Evolutionary conservation across 441 rosid species (phyloP).

Genomic region (Raphanus hybrid): DNA sequence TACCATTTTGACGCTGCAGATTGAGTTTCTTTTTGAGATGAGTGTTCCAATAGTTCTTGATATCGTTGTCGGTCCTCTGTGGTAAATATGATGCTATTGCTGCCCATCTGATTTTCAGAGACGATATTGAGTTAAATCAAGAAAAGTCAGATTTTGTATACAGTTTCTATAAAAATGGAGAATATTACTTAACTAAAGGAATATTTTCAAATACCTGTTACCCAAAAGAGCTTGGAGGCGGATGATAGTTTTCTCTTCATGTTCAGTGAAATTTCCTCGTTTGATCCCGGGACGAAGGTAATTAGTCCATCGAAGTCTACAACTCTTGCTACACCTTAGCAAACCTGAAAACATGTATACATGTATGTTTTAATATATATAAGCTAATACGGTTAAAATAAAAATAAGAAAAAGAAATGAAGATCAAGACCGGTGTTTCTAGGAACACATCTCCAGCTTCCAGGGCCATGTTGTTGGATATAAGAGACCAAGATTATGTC

Average conservation of each 20-base stretch:
- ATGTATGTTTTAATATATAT: neutral
- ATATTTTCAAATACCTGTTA: constrained; percentile 63
- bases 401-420: neutral
- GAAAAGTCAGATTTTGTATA: neutral
- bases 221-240: constrained; percentile 97
- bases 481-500: constrained; percentile 93
- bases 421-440: constrained; percentile 66
- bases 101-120: constrained; percentile 77
- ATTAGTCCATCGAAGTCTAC: constrained; percentile 98
- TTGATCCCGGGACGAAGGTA: constrained; percentile 95
- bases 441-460: constrained; percentile 97
- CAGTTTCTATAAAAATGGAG: neutral
- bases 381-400: constrained; percentile 6
- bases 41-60: constrained; percentile 97
- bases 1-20: constrained; percentile 52
- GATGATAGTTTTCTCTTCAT: constrained; percentile 93
- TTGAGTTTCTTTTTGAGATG: constrained; percentile 90
- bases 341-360: constrained; percentile 56
- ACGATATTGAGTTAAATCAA: neutral
- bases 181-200: neutral
- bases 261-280: constrained; percentile 88
- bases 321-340: constrained; percentile 95
- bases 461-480: constrained; percentile 94
- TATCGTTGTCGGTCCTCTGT: constrained; percentile 91
- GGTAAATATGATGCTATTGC: constrained; percentile 98